phyloP scores from a whole-genome alignment of 2,329 filamentous ascomycete species.

The Diaporthe capsici region DNA sequence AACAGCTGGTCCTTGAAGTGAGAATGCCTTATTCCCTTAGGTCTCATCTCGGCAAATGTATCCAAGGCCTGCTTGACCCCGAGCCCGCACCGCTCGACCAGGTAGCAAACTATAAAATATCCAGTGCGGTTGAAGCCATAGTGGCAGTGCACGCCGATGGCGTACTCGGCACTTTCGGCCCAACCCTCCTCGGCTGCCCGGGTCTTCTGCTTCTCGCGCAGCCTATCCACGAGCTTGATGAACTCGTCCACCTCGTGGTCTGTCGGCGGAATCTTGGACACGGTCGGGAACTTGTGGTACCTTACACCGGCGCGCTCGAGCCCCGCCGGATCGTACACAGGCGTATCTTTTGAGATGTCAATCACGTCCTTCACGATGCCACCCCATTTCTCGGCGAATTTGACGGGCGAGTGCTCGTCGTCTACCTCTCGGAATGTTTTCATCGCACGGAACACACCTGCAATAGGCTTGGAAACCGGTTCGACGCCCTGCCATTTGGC shows the following conservation, averaged over 20 bases:
- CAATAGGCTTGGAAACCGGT: slow-evolving; percentile 85
- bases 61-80: slow-evolving; percentile 83
- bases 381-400: slow-evolving; percentile 79
- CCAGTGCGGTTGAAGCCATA: slow-evolving; percentile 97
- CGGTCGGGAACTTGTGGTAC: slow-evolving; percentile 91
- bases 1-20: slow-evolving; percentile 90
- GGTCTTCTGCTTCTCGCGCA: slow-evolving; percentile 69
- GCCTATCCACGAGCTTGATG: slow-evolving; percentile 69
- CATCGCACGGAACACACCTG: slow-evolving; percentile 85
- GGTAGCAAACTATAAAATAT: slow-evolving; percentile 89
- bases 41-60: slow-evolving; percentile 78
- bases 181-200: slow-evolving; percentile 59
- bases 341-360: slow-evolving; percentile 91
- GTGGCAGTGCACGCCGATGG: slow-evolving; percentile 92
- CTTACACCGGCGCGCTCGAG: slow-evolving; percentile 76
- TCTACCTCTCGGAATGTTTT: slow-evolving; percentile 95
- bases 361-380: slow-evolving; percentile 80
- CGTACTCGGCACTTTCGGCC: slow-evolving; percentile 53
- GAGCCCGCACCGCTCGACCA: slow-evolving; percentile 85
- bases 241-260: slow-evolving; percentile 67
- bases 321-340: slow-evolving; percentile 86
- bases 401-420: slow-evolving; percentile 80
- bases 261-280: slow-evolving; percentile 88
- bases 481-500: slow-evolving; percentile 88
- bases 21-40: slow-evolving; percentile 88